phyloP scores from a whole-genome alignment of 78 protist genomes.

The Capsaspora owczarzaki region DNA sequence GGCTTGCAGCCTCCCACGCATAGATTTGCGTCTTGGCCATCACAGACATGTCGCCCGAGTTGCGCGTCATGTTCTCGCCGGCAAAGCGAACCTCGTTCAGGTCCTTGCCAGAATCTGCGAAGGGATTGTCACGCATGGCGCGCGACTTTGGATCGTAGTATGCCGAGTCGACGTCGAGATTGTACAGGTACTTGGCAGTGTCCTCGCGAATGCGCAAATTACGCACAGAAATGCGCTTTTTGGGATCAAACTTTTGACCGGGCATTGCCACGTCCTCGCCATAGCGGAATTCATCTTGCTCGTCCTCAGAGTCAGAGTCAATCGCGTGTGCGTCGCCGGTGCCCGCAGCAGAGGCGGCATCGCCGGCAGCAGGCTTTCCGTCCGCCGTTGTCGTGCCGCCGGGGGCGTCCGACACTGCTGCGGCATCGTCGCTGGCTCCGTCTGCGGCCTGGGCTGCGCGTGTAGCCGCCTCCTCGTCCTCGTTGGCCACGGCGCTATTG shows the following conservation, averaged over 20 bases:
- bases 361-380: constrained; percentile 27
- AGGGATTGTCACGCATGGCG: constrained; percentile 89
- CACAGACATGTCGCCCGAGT: constrained; percentile 66
- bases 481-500: neutral
- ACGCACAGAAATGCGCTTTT: constrained; percentile 64
- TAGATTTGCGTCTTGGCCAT: constrained; percentile 62
- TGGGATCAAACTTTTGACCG: constrained; percentile 48
- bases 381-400: constrained; percentile 32
- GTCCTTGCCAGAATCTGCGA: constrained; percentile 20
- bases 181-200: constrained; percentile 92
- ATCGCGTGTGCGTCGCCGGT: neutral
- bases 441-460: neutral
- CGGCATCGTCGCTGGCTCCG: neutral
- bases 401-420: no score
- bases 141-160: constrained; percentile 97
- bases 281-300: constrained; percentile 27
- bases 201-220: constrained; percentile 89
- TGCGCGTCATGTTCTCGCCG: constrained; percentile 75
- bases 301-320: constrained; percentile 41
- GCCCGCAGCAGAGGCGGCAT: no score
- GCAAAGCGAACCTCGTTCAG: neutral
- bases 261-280: constrained; percentile 27
- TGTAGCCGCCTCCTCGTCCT: neutral
- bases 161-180: constrained; percentile 87
- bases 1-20: constrained; percentile 63